Evolutionary conservation across 202 grass and related monocot species (phyloP), one percentile per base, ranked within the genome.

Genomic region (Panicum hallii): DNA sequence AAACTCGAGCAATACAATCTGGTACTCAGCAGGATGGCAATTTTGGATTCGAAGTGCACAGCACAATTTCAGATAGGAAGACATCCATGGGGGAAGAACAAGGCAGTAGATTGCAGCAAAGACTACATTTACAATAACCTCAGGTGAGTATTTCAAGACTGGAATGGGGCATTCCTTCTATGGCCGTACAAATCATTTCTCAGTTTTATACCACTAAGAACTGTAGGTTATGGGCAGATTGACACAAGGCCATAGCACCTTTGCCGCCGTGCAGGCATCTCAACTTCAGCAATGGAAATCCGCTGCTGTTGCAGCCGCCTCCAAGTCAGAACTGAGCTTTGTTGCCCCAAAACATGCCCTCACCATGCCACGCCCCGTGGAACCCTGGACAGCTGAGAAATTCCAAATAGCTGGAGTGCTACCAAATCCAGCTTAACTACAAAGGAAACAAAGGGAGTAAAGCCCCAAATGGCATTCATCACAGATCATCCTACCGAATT

Each of bases 311-410:
- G 47, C n/a, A 0, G 5, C 52, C 2, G 53, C 20, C 16, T n/a
- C 50, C 53, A 11, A 19, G 47, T 76, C 72, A 84, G 23, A 67
- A 22, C 61, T 76, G 48, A 57, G 38, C 19, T 64, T 10, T 79
- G 80, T 47, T 61, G 38, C 55, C 34, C 52, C 23, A 78, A 61
- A 65, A 77, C n/a, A 77, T 54, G 61, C 0, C 38, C 62, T 8
- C 19, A 4, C 11, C 6, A 22, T n/a, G 23, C 67, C 2, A 6
- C 34, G 13, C 66, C 49, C 72, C 50, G 9, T 56, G 50, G 22
- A 74, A 63, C 61, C 14, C 13, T 63, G 7, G 5, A 63, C 7
- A 3, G 28, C 28, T 34, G 61, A 63, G 61, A 63, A 63, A 65
- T 28, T 72, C 45, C 34, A 36, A 19, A 36, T 2, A 58, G 28